Base-by-base conservation (phyloP, 768 basidiomycete genomes). In the Heimioporus sp. region DNA sequence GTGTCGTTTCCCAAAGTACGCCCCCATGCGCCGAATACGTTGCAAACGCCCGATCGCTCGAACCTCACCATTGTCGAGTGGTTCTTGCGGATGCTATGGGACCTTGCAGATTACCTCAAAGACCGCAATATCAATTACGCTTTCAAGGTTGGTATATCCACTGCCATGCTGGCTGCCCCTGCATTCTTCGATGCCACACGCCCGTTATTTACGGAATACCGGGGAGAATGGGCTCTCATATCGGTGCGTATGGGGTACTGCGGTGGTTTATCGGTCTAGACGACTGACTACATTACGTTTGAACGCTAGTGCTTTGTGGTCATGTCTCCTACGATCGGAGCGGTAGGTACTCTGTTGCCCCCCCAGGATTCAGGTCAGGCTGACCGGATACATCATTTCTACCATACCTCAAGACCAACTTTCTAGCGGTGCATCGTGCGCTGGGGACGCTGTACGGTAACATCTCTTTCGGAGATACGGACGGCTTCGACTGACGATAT, bases 221-320 rank as follows among this genome's bases (percentile, higher is more conserved):
- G 85, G 60, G 95, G 95, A 34, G 93, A 98, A 71, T 99, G 96
- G 96, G 93, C 93, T 1, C 72, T 99, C 63, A 90, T 98, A 48
- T 94, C 94, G 41, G 92, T 90, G 55, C 63, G 80, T 73, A 28
- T 28, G 28, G 28, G 34, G 38, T 34, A 4, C 1, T 44, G 55
- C 50, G 59, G 58, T 30, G 24, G 58, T 58, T 60, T 48, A 34
- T 35, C 32, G n/a, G 54, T 39, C 17, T 15, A 10, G 30, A 28
- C 54, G 54, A 37, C 43, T 55, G 45, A 51, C 35, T 10, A 49
- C 13, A 31, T 49, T 46, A 50, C 34, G 36, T 38, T 28, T 16
- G 24, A 15, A 35, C 35, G 15, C 31, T 3, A 48, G 87, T 91
- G 86, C 69, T 90, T 93, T 59, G 83, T 89, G n/a, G 90, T 94